A percentile compares a stretch with the other conserved stretches of the same genome.
phyloP scores from a whole-genome alignment of 2,329 filamentous ascomycete genomes.

The Pseudocercospora macadamiae region DNA sequence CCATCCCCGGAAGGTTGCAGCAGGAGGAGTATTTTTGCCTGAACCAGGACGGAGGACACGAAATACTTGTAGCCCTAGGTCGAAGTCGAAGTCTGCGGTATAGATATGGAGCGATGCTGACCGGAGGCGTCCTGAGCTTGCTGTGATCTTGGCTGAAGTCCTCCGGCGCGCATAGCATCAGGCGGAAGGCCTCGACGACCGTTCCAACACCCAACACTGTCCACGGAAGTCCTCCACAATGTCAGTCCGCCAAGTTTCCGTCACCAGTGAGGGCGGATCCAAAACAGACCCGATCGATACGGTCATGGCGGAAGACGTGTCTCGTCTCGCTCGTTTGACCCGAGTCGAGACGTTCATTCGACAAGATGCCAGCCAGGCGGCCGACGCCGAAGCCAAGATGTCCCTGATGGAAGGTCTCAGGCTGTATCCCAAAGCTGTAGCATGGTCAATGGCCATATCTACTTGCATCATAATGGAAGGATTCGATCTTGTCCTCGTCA shows the following conservation, averaged over 20 bases:
- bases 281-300: not conserved
- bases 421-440: conserved; percentile 18
- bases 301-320: not conserved
- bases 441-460: conserved; percentile 21
- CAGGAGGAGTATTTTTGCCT: not conserved
- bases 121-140: not conserved
- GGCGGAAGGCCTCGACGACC: not conserved
- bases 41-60: not conserved
- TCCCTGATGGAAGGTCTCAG: conserved; percentile 16
- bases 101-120: not conserved
- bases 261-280: not conserved
- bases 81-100: no score
- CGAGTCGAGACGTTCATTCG: not conserved
- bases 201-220: no score
- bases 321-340: not conserved
- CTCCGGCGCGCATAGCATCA: not conserved
- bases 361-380: not conserved
- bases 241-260: not conserved
- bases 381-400: conserved; percentile 8
- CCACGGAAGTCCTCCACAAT: not conserved
- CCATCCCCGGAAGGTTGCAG: not conserved
- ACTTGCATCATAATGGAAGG: conserved; percentile 43
- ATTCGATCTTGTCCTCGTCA: conserved; percentile 43
- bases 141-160: not conserved
- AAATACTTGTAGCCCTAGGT: not conserved